Evolutionary conservation across 768 basidiomycete species (phyloP).

Genomic region (Kwoniella sp.): DNA sequence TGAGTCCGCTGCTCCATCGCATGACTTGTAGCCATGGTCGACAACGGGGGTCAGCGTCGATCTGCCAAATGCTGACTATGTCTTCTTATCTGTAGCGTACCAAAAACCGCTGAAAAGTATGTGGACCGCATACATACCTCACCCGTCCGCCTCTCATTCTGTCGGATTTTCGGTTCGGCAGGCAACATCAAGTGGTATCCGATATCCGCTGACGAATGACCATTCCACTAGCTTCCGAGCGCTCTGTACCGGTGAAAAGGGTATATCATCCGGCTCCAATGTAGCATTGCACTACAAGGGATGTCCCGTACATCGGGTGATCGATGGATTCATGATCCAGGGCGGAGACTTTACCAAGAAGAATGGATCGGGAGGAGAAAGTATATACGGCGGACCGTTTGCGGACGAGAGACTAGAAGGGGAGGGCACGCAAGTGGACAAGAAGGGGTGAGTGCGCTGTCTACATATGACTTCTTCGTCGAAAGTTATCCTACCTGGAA

Average conservation of each 20-base stretch:
- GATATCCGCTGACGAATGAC: slow-evolving; percentile 63
- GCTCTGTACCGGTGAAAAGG: slow-evolving; percentile 83
- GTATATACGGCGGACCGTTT: slow-evolving; percentile 62
- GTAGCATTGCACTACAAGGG: slow-evolving; percentile 80
- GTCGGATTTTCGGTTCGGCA: no score
- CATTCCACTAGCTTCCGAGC: slow-evolving; percentile 81
- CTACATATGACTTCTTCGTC: no score
- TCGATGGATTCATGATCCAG: slow-evolving; percentile 71
- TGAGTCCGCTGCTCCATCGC: slow-evolving; percentile 21
- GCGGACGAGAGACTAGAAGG: slow-evolving; percentile 72
- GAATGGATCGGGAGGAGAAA: slow-evolving; percentile 57
- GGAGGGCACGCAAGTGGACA: slow-evolving; percentile 56
- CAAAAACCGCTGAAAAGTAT: slow-evolving; percentile 75
- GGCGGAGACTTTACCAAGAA: slow-evolving; percentile 74
- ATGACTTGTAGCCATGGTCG: no score
- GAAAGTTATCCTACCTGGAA: no score
- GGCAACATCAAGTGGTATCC: no score
- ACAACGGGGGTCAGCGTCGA: no score
- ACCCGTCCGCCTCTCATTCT: background rate
- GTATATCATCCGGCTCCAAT: slow-evolving; percentile 66
- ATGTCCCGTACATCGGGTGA: slow-evolving; percentile 74
- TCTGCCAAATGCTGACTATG: background rate
- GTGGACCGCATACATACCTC: slow-evolving; percentile 25
- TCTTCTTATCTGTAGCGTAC: slow-evolving; percentile 57
- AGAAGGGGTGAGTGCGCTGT: slow-evolving; percentile 61